Conservation (phyloP, 1,284 basidiomycete genomes). For the Ceratobasidium sp. region DNA sequence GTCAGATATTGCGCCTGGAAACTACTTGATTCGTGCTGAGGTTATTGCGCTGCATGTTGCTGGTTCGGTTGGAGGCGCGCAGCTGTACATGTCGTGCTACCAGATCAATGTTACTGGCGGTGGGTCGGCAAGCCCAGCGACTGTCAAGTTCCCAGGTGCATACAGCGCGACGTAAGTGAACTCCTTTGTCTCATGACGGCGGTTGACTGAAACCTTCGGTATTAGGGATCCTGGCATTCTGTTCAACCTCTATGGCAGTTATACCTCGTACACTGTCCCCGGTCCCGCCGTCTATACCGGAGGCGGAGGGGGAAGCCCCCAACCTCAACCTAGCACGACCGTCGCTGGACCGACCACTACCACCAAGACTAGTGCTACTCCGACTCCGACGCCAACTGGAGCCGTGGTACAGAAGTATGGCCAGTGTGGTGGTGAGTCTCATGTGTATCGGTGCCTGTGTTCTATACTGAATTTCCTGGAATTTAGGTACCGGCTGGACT, state of each 20-base stretch:
- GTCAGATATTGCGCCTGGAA: slow-evolving; percentile 60
- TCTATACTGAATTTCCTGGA: not conserved
- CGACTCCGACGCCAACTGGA: not conserved
- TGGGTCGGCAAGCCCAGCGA: slow-evolving; percentile 59
- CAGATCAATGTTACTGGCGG: slow-evolving; percentile 59
- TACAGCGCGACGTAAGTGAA: slow-evolving; percentile 43
- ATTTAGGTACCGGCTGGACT: slow-evolving; percentile 35
- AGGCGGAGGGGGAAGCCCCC: not conserved
- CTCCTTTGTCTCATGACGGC: not conserved
- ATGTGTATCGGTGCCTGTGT: not conserved
- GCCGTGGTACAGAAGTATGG: slow-evolving; percentile 15
- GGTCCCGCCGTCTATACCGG: slow-evolving; percentile 22
- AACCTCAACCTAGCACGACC: too few species aligned
- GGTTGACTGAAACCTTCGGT: not conserved
- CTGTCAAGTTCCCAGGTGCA: slow-evolving; percentile 63
- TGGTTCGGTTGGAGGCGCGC: slow-evolving; percentile 62
- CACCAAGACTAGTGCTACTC: slow-evolving; percentile 12
- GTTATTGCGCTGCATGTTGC: slow-evolving; percentile 63
- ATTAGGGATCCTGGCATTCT: slow-evolving; percentile 28
- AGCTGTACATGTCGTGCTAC: slow-evolving; percentile 59
- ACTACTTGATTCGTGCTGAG: slow-evolving; percentile 65
- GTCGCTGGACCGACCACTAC: not conserved
- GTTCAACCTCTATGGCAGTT: slow-evolving; percentile 54
- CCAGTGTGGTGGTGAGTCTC: slow-evolving; percentile 17
- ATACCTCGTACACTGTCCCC: slow-evolving; percentile 16